A percentile compares a stretch with the other conserved stretches of the same genome.
Evolutionary conservation across 1,284 basidiomycete genomes (phyloP).

Genomic region (Irpex rosettiformis): DNA sequence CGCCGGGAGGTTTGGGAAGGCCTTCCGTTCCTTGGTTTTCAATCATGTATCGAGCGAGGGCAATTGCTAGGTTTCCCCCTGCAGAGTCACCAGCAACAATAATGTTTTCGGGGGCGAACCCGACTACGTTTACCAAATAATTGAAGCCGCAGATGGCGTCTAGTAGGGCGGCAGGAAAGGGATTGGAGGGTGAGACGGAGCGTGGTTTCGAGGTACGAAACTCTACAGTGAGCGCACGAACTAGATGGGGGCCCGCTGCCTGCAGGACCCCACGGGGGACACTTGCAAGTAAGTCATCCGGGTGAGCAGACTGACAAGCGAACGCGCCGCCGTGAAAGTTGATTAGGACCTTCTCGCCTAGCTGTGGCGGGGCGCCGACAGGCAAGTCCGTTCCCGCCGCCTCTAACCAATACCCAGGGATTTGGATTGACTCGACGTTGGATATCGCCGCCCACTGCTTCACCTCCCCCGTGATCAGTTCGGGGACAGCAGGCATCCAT

Average conservation of each 20-base stretch:
- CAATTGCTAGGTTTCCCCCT: conserved; percentile 48
- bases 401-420: conserved; percentile 59
- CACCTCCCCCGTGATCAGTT: conserved; percentile 45
- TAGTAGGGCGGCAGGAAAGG: conserved; percentile 47
- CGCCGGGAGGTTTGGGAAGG: conserved; percentile 33
- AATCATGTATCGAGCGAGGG: conserved; percentile 30
- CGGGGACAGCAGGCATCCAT: conserved; percentile 46
- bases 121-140: conserved; percentile 37
- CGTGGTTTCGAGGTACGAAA: conserved; percentile 28
- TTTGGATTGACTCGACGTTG: conserved; percentile 36
- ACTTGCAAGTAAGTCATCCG: conserved; percentile 27
- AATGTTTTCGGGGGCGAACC: conserved; percentile 41
- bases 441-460: conserved; percentile 38
- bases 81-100: conserved; percentile 54
- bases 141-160: conserved; percentile 44
- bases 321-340: conserved; percentile 51
- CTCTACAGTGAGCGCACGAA: conserved; percentile 25
- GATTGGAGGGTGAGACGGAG: conserved; percentile 22
- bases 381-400: conserved; percentile 34
- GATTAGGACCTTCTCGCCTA: conserved; percentile 50
- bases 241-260: conserved; percentile 5
- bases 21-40: conserved; percentile 8
- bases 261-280: conserved; percentile 18
- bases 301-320: conserved; percentile 27
- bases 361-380: conserved; percentile 31